These are phyloP conservation scores for Tylopilus intermedius DNA, from an alignment of 768 basidiomycete species.

Conservation along the genomic window DNA sequence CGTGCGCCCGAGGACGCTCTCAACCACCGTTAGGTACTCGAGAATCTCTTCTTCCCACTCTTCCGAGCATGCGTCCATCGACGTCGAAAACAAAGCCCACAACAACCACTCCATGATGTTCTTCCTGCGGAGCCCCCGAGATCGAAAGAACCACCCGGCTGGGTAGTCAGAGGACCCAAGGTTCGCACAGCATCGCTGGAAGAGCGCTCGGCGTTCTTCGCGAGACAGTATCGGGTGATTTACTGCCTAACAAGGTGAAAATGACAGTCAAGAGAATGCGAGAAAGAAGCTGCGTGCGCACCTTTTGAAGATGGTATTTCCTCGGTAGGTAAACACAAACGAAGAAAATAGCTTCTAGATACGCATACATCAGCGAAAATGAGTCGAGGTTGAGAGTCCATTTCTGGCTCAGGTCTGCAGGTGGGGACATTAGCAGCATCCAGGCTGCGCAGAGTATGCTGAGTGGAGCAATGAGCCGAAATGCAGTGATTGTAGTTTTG, in stretches of 20 bases:
- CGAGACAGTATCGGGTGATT: slow-evolving; percentile 36
- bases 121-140: slow-evolving; percentile 34
- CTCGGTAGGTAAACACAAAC: slow-evolving; percentile 46
- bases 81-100: slow-evolving; percentile 55
- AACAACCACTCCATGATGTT: slow-evolving; percentile 60
- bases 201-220: slow-evolving; percentile 42
- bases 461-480: slow-evolving; percentile 48
- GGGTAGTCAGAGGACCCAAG: slow-evolving; percentile 26
- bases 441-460: slow-evolving; percentile 38
- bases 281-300: neutral
- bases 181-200: slow-evolving; percentile 40
- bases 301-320: slow-evolving; percentile 44
- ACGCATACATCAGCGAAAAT: slow-evolving; percentile 30
- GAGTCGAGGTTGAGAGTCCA: slow-evolving; percentile 14
- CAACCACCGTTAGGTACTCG: slow-evolving; percentile 40
- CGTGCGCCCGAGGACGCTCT: slow-evolving; percentile 36
- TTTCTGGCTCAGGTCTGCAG: neutral
- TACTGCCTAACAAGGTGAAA: slow-evolving; percentile 26
- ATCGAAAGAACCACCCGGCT: slow-evolving; percentile 51
- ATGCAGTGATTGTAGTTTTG: slow-evolving; percentile 36
- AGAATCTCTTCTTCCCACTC: slow-evolving; percentile 51
- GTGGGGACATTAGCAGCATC: slow-evolving; percentile 8
- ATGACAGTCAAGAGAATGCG: neutral
- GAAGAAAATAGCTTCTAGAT: slow-evolving; percentile 47
- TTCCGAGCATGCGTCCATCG: slow-evolving; percentile 25